A percentile compares a stretch with the other conserved stretches of the same genome.
Evolutionary conservation across 768 basidiomycete genomes (phyloP).

Genomic region (Mycena indigotica): DNA sequence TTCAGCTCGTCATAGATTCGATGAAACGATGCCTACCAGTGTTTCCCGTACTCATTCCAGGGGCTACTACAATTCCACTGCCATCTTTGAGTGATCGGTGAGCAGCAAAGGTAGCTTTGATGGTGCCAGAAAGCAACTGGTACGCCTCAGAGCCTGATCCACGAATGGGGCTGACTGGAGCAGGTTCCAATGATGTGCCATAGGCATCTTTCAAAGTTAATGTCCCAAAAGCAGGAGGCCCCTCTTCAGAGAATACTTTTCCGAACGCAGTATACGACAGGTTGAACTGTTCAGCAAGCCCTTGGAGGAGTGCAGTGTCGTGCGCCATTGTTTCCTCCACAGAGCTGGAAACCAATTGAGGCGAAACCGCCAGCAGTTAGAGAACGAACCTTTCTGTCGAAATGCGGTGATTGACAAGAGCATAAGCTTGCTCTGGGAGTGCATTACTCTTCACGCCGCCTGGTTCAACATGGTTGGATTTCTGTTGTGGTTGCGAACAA

Average conservation of each 20-base stretch:
- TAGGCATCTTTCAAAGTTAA: constrained; percentile 56
- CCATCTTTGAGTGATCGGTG: constrained; percentile 40
- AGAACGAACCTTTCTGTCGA: constrained; percentile 53
- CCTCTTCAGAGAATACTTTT: constrained; percentile 34
- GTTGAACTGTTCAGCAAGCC: constrained; percentile 55
- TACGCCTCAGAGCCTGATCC: constrained; percentile 48
- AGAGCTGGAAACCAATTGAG: constrained; percentile 33
- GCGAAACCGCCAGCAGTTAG: not conserved
- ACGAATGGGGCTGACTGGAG: constrained; percentile 58
- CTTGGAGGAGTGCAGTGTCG: constrained; percentile 46
- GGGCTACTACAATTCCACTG: constrained; percentile 47
- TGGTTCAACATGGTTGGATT: not conserved
- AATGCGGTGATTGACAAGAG: constrained; percentile 74
- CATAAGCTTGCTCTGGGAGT: constrained; percentile 72
- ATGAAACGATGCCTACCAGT: constrained; percentile 41
- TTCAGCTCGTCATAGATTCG: constrained; percentile 16
- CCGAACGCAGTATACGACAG: constrained; percentile 65
- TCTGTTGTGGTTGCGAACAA: not conserved
- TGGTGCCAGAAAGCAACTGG: constrained; percentile 60
- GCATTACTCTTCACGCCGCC: constrained; percentile 78
- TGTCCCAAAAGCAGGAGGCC: constrained; percentile 43
- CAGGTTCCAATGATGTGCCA: constrained; percentile 59
- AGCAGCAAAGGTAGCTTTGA: constrained; percentile 60
- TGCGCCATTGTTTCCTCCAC: constrained; percentile 47
- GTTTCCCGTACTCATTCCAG: constrained; percentile 62